phyloP scores from a whole-genome alignment of 2,329 filamentous ascomycete species.

The Claviceps sorghi region DNA sequence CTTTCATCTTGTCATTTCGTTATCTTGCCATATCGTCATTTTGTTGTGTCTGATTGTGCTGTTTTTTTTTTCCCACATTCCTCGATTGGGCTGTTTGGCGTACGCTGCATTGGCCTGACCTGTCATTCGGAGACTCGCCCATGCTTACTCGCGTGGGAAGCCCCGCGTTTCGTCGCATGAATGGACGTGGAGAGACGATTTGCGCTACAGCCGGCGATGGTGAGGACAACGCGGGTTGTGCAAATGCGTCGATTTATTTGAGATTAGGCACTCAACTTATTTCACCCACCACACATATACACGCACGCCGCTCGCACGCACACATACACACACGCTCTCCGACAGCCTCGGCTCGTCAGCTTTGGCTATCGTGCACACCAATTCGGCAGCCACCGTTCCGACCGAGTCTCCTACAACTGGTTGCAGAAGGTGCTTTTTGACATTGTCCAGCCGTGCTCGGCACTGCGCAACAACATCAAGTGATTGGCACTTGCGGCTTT shows the following conservation, averaged over 20 bases:
- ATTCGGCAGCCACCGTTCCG: slow-evolving; percentile 2
- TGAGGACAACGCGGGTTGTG: neutral
- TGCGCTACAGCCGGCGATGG: neutral
- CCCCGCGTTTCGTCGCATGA: neutral
- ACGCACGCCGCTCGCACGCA: neutral
- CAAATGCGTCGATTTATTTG: neutral
- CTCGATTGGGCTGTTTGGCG: too few species aligned
- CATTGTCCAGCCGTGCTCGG: neutral
- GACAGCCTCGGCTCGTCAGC: neutral
- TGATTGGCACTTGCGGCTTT: neutral
- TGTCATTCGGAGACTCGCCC: neutral
- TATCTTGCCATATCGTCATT: neutral
- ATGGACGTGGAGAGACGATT: neutral
- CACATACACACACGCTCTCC: neutral
- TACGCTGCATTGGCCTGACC: neutral
- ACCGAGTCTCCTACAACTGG: neutral
- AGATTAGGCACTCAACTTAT: neutral
- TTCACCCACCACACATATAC: neutral
- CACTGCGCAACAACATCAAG: neutral
- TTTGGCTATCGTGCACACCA: slow-evolving; percentile 3
- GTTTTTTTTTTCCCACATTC: neutral
- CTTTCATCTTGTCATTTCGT: neutral
- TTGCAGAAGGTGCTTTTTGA: neutral
- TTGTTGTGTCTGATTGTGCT: neutral
- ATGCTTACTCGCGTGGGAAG: neutral